phyloP scores from a whole-genome alignment of 2,329 filamentous ascomycete genomes.

The Geoglossum cookeanum region DNA sequence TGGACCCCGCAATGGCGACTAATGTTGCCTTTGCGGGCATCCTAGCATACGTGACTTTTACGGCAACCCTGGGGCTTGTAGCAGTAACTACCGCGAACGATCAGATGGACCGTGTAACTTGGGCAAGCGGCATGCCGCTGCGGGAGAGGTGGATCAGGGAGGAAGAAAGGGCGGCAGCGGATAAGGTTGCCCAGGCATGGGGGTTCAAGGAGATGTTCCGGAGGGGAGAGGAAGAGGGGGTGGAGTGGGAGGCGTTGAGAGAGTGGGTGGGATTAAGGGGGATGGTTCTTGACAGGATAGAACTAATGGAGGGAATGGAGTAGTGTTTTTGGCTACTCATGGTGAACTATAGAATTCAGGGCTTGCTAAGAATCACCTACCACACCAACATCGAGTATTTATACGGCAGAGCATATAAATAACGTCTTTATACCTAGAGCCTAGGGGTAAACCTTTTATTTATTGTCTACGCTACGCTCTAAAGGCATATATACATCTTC shows the following conservation, averaged over 20 bases:
- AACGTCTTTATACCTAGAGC: background rate
- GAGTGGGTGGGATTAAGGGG: constrained; percentile 68
- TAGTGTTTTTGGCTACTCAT: constrained; percentile 14
- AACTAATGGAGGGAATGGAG: constrained; percentile 87
- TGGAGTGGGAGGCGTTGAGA: constrained; percentile 70
- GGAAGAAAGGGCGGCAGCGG: constrained; percentile 72
- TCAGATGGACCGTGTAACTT: constrained; percentile 86
- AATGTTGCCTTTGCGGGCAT: constrained; percentile 63
- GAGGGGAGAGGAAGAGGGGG: constrained; percentile 76
- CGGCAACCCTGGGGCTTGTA: constrained; percentile 63
- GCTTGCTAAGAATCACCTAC: too few species aligned
- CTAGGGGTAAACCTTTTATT: too few species aligned
- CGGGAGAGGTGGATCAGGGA: constrained; percentile 62
- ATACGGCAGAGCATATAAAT: too few species aligned
- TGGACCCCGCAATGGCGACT: constrained; percentile 58
- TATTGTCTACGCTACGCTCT: background rate
- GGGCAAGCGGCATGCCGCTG: constrained; percentile 65
- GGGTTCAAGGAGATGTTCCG: constrained; percentile 68
- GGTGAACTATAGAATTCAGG: too few species aligned
- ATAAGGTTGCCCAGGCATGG: constrained; percentile 75
- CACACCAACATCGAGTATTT: too few species aligned
- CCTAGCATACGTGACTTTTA: constrained; percentile 64
- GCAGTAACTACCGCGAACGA: constrained; percentile 79
- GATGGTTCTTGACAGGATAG: constrained; percentile 78
- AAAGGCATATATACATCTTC: background rate